Base-by-base conservation (phyloP, 305 asterid species). In the Rubia tinctorum region DNA sequence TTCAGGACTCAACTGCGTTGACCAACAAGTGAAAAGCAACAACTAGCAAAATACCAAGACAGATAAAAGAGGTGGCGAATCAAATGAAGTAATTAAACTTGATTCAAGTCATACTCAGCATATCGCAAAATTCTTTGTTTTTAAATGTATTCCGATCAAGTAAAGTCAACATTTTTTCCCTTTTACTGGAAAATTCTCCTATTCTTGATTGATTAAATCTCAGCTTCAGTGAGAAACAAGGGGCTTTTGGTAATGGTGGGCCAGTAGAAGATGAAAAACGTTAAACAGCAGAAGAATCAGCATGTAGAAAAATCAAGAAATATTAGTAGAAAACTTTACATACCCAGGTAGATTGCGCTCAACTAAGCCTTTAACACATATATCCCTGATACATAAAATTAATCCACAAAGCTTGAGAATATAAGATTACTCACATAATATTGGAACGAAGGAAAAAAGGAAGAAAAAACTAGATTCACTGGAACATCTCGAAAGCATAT, bases 341-440 rank as follows among this genome's bases (percentile, higher is more conserved):
- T 88, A 94, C 99, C 99, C 99, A 39, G 99, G 99, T 86, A 95
- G 87, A 79, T 95, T 76, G 44, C 97, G 96, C 23, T 95, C 96
- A 71, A 95, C 99, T 75, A 95, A 84, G 72, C 98, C 99, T 75
- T 80, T 90, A 82, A 89, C 96, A 73, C 98, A 95, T 80, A 86
- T 88, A 83, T 90, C 96, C 92, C 99, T 94, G 96, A 74, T 71
- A 82, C 71, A 68, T 73, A 79, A 71, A 62, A 71, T 15, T 15
- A 15, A 51, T 30, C 12, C 62, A 67, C 66, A 60, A 75, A 69
- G 27, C 53, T 20, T 76, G 18, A 72, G 79, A 37, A 6, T 58
- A 71, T 39, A 58, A 55, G 69, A 49, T 47, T 42, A 34, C n/a
- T 20, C n/a, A n/a, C 17, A 25, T 59, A 14, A 13, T 63, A 2